phyloP scores from a whole-genome alignment of 2,329 filamentous ascomycete genomes.

The Akanthomyces lecanii region DNA sequence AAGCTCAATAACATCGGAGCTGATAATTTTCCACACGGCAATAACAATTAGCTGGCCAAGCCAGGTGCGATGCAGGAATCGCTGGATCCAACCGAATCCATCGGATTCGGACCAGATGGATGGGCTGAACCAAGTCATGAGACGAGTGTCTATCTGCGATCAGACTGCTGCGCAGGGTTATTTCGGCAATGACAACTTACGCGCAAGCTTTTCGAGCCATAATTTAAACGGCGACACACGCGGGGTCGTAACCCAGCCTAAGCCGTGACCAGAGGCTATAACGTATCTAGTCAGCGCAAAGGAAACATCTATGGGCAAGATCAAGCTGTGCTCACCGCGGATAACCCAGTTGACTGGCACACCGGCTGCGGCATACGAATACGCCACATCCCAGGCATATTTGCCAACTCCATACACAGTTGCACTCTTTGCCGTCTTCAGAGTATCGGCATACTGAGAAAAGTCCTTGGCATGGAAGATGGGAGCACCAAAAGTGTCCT shows the following conservation, averaged over 20 bases:
- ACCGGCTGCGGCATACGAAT: constrained; percentile 53
- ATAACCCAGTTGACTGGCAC: constrained; percentile 58
- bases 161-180: constrained; percentile 30
- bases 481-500: constrained; percentile 41
- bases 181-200: constrained; percentile 39
- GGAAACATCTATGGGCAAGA: not conserved
- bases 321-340: constrained; percentile 35
- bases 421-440: constrained; percentile 40
- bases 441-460: constrained; percentile 33
- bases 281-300: not conserved
- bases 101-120: constrained; percentile 66
- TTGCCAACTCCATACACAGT: constrained; percentile 61
- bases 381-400: constrained; percentile 61
- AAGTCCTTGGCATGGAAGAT: constrained; percentile 51
- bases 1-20: constrained; percentile 49
- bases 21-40: constrained; percentile 55
- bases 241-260: constrained; percentile 53
- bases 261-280: constrained; percentile 49
- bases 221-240: constrained; percentile 65
- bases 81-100: constrained; percentile 51
- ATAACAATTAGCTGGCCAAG: constrained; percentile 53
- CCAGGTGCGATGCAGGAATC: constrained; percentile 54
- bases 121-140: constrained; percentile 70
- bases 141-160: constrained; percentile 46
- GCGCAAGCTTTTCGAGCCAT: constrained; percentile 64